phyloP scores from a whole-genome alignment of 768 basidiomycete genomes.

The Lactarius sanguifluus region DNA sequence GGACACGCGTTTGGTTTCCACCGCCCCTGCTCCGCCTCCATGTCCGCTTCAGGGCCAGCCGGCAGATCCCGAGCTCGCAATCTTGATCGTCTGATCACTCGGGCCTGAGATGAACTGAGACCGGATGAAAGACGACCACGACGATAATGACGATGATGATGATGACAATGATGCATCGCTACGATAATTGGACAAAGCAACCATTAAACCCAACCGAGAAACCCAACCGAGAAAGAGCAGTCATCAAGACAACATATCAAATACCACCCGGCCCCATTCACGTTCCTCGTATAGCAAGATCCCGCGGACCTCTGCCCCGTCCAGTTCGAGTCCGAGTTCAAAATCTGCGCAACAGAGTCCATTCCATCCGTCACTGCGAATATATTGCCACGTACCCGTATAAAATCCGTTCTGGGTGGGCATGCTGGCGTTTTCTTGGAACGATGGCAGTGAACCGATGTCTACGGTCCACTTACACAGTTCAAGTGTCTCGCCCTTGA shows the following conservation, averaged over 20 bases:
- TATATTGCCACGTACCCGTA: slow-evolving; percentile 52
- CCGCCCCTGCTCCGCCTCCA: background rate
- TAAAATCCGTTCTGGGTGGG: slow-evolving; percentile 68
- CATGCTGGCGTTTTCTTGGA: slow-evolving; percentile 65
- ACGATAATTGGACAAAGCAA: background rate
- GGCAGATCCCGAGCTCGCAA: slow-evolving; percentile 1
- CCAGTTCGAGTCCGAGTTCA: slow-evolving; percentile 79
- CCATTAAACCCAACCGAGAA: slow-evolving; percentile 15
- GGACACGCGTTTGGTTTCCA: background rate
- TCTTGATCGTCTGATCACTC: background rate
- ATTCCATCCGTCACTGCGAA: background rate
- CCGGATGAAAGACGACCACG: background rate
- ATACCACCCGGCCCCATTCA: slow-evolving; percentile 78
- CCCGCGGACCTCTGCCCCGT: slow-evolving; percentile 85
- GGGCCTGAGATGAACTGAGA: background rate
- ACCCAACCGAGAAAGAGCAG: slow-evolving; percentile 6
- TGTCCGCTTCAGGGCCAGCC: slow-evolving; percentile 4
- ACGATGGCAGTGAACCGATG: slow-evolving; percentile 71
- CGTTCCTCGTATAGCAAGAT: slow-evolving; percentile 70
- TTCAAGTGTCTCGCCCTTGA: slow-evolving; percentile 64
- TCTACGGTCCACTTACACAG: slow-evolving; percentile 89
- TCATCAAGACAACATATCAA: slow-evolving; percentile 48
- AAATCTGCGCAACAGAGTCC: slow-evolving; percentile 52
- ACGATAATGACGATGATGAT: background rate
- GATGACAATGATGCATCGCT: background rate